Evolutionary conservation across 495 filamentous ascomycete genomes (phyloP), one percentile per base, ranked within the genome.

Genomic region (Lepidopterella palustris): DNA sequence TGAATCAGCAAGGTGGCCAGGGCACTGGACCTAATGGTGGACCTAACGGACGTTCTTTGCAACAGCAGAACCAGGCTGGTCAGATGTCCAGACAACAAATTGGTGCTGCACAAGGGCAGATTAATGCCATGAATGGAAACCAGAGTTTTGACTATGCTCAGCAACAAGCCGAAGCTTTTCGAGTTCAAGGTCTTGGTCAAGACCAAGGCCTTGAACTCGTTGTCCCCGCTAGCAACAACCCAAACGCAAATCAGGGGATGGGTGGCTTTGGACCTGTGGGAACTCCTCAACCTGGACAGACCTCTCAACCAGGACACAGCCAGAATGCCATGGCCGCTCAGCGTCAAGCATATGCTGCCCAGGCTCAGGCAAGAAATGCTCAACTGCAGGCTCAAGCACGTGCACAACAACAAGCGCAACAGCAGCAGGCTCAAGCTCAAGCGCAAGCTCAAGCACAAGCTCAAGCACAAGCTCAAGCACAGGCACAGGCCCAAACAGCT

Each of bases 141-240:
- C 79, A 77, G 60, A 64, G 67, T 3, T 64, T 81, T 47, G 79
- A 83, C 21, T 74, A 82, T 57, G 77, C 79, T 55, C 80, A 80
- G 24, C 83, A 85, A 65, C 84, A 86, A 70, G 80, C 79, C 26
- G 81, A 83, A 63, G 84, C 80, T 13, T 65, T 82, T 53, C 81
- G 82, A 24, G 79, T 78, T n/a, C 81, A 84, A 68, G 81, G 86
- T 70, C 79, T 80, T 49, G 84, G 84, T 24, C 82, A 85, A 60
- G n/a, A n/a, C n/a, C n/a, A n/a, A n/a, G n/a, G n/a, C n/a, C n/a
- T n/a, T n/a, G n/a, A n/a, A 18, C 70, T 82, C 45, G 84, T 87
- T 23, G 84, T 87, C 10, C 84, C 84, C 9, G 84, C 83, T 18
- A 87, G 83, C 63, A 77, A 76, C 76, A 70, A 80, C 72, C 24